Evolutionary conservation across 768 basidiomycete genomes (phyloP).

Genomic region (Lactarius indigo): DNA sequence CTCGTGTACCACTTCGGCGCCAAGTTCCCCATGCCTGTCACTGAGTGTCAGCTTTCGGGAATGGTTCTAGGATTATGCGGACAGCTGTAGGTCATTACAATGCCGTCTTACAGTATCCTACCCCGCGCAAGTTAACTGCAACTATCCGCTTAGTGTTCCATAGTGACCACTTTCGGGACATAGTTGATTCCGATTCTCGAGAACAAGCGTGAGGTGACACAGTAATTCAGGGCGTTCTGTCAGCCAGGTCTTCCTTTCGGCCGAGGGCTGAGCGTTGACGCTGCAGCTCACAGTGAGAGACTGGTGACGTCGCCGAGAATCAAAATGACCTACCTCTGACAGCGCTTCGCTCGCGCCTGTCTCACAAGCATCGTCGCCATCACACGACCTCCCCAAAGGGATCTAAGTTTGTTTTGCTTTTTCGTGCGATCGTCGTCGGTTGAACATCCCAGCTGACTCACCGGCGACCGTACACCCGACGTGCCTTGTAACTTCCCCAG

Average conservation of each 20-base stretch:
- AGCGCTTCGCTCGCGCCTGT: not conserved
- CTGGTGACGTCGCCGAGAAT: slow-evolving; percentile 3
- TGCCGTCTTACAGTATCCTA: not conserved
- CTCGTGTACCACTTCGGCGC: not conserved
- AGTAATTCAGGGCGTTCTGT: not conserved
- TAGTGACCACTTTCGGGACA: not conserved
- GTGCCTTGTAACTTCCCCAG: not conserved
- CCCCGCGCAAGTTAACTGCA: not conserved
- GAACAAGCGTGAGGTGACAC: not conserved
- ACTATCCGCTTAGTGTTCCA: not conserved
- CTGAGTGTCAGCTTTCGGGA: not conserved
- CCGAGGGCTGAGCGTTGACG: not conserved
- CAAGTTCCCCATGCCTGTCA: not conserved
- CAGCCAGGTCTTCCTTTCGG: not conserved
- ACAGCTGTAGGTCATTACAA: not conserved
- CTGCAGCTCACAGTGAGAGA: not conserved
- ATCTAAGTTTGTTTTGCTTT: not conserved
- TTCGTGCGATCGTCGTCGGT: not conserved
- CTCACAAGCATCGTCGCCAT: not conserved
- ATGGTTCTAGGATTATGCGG: not conserved
- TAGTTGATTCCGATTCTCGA: not conserved
- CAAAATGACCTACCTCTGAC: not conserved
- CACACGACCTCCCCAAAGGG: not conserved
- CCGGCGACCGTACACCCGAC: not conserved
- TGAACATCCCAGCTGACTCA: not conserved